Evolutionary conservation across 2,329 filamentous ascomycete genomes (phyloP).

Genomic region (Metarhizium album): DNA sequence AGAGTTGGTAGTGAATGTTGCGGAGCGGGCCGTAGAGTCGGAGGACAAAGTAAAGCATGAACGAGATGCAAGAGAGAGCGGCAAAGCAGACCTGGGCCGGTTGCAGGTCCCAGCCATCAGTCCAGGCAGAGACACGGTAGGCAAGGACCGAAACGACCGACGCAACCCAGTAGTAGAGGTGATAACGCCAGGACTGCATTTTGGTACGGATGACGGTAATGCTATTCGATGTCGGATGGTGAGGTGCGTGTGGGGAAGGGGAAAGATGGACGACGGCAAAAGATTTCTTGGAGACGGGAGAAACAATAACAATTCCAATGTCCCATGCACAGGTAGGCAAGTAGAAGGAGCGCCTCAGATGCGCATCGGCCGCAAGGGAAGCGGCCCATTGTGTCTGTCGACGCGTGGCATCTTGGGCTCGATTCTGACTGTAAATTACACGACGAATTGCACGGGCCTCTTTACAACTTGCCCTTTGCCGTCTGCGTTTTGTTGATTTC

Average conservation of each 20-base stretch:
- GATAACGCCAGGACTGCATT: background rate
- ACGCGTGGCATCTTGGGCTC: background rate
- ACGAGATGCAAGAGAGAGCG: background rate
- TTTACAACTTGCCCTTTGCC: background rate
- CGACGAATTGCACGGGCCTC: background rate
- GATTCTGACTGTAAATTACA: background rate
- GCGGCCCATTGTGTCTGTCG: background rate
- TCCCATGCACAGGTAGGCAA: too few species aligned
- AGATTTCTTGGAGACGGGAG: too few species aligned
- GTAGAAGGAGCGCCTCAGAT: too few species aligned
- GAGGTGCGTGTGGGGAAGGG: background rate
- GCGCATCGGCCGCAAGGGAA: background rate
- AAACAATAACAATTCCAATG: too few species aligned
- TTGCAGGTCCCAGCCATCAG: background rate
- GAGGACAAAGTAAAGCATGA: background rate
- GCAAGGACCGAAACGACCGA: background rate
- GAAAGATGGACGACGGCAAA: too few species aligned
- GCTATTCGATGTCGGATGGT: background rate
- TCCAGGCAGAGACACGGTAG: background rate
- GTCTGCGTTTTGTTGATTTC: slow-evolving; percentile 31
- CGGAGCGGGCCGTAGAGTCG: background rate
- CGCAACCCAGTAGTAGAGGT: background rate
- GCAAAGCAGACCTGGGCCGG: background rate
- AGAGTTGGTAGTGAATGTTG: background rate
- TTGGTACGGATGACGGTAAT: background rate